Evolutionary conservation across 306 rosid species (phyloP).

Genomic region (Pterocarpus santalinus): DNA sequence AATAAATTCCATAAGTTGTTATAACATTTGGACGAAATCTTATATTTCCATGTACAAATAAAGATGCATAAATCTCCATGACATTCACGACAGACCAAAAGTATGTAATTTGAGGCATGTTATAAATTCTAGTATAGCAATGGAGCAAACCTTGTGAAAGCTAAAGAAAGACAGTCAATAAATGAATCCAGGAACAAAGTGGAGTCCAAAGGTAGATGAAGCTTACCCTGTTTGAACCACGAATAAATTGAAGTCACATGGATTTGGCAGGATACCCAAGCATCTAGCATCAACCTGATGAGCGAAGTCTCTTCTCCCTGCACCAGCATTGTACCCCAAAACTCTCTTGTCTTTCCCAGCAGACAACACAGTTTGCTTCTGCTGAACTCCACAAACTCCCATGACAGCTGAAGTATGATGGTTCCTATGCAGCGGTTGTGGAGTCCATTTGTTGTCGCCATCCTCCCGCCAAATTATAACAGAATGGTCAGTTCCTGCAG

Average conservation of each 20-base stretch:
- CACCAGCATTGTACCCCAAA: slow-evolving; percentile 65
- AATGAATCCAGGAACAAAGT: background rate
- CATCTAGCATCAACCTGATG: slow-evolving; percentile 85
- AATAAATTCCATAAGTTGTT: slow-evolving; percentile 5
- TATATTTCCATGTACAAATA: background rate
- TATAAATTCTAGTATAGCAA: background rate
- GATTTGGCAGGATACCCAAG: slow-evolving; percentile 86
- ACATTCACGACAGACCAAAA: background rate
- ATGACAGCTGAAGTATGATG: slow-evolving; percentile 86
- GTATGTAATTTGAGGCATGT: background rate
- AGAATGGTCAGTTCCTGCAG: slow-evolving; percentile 86
- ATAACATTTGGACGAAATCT: background rate
- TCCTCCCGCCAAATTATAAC: slow-evolving; percentile 78
- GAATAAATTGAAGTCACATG: slow-evolving; percentile 84
- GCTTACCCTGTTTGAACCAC: slow-evolving; percentile 88
- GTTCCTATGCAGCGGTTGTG: slow-evolving; percentile 66
- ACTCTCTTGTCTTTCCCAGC: slow-evolving; percentile 83
- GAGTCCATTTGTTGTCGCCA: slow-evolving; percentile 68
- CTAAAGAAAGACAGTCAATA: background rate
- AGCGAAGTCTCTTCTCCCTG: slow-evolving; percentile 64
- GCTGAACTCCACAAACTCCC: slow-evolving; percentile 86
- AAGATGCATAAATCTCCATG: too few species aligned
- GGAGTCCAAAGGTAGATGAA: background rate
- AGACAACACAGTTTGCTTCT: slow-evolving; percentile 74
- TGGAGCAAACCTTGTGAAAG: slow-evolving; percentile 13